Evolutionary conservation across 2,329 filamentous ascomycete species (phyloP), one percentile per base, ranked within the genome.

Genomic region (Amphichorda felina): DNA sequence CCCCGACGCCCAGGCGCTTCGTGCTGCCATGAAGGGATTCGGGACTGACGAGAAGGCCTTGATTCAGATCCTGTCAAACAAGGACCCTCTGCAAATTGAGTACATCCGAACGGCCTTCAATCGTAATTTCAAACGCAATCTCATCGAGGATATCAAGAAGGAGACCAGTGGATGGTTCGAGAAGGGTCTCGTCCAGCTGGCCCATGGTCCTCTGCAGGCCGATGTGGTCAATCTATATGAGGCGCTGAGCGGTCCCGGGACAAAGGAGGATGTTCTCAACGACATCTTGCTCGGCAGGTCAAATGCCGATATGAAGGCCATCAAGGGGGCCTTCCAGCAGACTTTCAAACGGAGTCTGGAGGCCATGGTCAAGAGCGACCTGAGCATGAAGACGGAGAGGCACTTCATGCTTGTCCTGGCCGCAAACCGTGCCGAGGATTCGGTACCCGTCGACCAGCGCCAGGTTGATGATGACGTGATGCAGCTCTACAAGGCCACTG

Each of bases 21-120:
- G 85, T 36, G 72, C 72, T 45, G 85, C 89, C 2, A 94, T 95
- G 86, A 94, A 94, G 57, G 87, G 87, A 0, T 84, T 94, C 42
- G 89, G 88, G 24, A 95, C 88, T 0, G 77, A 96, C 49, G 88
- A 95, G 55, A 80, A 77, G 48, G 57, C 71, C 0, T 63, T 96
- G 13, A 88, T 94, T 43, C 63, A 66, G 2, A 63, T 79, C 3
- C 63, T 96, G 8, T 63, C 80, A 3, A 72, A 68, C 45, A 79
- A 87, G 42, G 84, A 93, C 43, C 82, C 88, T 1, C 63, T 87
- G 4, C 83, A 94, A 53, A 70, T 91, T 42, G 72, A 79, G 33
- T 65, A 73, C 8, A 66, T 93, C 35, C 74, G 78, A 38, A 55
- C 68, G 7, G 70, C 80, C 3, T 96, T 82, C 61, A 62, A 75